Evolutionary conservation across 345 rosid species (phyloP).

Genomic region (Euphorbia lathyris): DNA sequence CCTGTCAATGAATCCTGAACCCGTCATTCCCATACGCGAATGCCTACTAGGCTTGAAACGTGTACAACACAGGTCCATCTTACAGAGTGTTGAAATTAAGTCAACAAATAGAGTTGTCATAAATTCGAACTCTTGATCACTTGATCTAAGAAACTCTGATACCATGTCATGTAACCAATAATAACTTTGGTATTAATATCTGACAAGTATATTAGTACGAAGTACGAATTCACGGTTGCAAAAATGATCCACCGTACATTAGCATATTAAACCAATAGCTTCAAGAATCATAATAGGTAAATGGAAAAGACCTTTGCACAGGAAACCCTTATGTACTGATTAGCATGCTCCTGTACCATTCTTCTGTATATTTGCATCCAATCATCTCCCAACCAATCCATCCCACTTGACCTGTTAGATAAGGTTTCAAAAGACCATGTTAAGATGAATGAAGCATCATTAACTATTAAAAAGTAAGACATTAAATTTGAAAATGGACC

Average conservation of each 20-base stretch:
- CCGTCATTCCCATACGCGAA: too few species aligned
- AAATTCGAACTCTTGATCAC: too few species aligned
- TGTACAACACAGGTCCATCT: too few species aligned
- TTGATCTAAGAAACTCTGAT: too few species aligned
- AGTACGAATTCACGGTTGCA: too few species aligned
- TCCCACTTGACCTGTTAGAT: constrained; percentile 84
- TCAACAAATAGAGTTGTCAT: too few species aligned
- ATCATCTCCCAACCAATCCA: constrained; percentile 91
- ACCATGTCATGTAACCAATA: too few species aligned
- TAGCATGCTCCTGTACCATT: constrained; percentile 94
- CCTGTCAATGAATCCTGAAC: too few species aligned
- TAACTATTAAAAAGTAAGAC: neutral
- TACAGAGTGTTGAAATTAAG: too few species aligned
- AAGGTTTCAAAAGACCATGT: constrained; percentile 2
- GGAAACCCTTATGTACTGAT: constrained; percentile 92
- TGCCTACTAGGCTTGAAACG: too few species aligned
- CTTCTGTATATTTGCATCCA: constrained; percentile 98
- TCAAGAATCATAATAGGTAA: neutral
- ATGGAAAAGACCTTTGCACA: constrained; percentile 75
- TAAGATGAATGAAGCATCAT: neutral
- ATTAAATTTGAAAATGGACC: constrained; percentile 43
- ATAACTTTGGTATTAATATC: too few species aligned
- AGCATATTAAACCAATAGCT: neutral
- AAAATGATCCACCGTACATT: neutral
- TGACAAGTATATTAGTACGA: too few species aligned